phyloP scores from a whole-genome alignment of 768 basidiomycete genomes.

The Erythrobasidium yunnanense region DNA sequence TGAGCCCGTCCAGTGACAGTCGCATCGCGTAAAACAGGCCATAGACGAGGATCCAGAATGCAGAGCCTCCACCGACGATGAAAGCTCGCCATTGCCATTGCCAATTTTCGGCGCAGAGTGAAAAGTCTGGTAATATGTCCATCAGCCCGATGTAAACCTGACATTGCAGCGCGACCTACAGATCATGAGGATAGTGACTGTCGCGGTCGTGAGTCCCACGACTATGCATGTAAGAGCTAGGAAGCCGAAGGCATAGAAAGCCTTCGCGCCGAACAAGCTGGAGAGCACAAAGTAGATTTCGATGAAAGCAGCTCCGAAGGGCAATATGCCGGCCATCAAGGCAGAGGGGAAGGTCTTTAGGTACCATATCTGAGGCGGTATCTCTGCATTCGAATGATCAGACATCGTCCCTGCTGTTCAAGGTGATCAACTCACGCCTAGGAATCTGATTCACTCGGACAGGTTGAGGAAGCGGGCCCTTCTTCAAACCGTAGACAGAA shows the following conservation, averaged over 20 bases:
- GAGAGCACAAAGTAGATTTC: constrained; percentile 88
- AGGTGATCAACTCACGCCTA: constrained; percentile 13
- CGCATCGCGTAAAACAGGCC: constrained; percentile 52
- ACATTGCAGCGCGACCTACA: constrained; percentile 33
- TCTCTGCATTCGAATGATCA: background rate
- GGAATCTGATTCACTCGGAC: constrained; percentile 81
- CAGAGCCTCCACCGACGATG: constrained; percentile 78
- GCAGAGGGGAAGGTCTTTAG: constrained; percentile 40
- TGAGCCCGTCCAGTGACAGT: constrained; percentile 69
- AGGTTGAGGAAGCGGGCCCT: constrained; percentile 73
- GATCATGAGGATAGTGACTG: constrained; percentile 37
- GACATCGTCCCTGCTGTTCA: background rate
- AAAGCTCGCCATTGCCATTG: constrained; percentile 98
- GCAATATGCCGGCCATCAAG: constrained; percentile 71
- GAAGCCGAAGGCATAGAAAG: constrained; percentile 95
- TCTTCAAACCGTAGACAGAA: constrained; percentile 71
- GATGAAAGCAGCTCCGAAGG: constrained; percentile 68
- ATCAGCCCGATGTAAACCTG: background rate
- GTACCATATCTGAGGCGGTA: constrained; percentile 72
- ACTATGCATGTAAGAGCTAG: constrained; percentile 73
- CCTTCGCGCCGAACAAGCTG: constrained; percentile 73
- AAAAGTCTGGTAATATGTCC: constrained; percentile 67
- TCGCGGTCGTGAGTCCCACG: constrained; percentile 68
- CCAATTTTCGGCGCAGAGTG: constrained; percentile 88
- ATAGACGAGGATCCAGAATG: constrained; percentile 81